Base-by-base conservation (phyloP, 2,329 filamentous ascomycete genomes). In the Ascochyta fabae region DNA sequence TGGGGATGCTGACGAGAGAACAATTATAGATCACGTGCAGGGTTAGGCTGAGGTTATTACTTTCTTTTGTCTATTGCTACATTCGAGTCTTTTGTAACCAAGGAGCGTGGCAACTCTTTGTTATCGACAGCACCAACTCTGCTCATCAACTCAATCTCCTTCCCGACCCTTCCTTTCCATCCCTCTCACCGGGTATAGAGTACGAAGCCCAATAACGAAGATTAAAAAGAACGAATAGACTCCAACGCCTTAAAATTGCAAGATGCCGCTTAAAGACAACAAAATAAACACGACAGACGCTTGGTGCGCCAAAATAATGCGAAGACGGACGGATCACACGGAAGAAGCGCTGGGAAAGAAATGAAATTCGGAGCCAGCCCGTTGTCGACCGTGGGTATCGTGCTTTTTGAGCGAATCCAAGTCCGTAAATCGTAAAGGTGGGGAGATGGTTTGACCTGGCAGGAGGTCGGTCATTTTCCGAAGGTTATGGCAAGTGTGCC, bases 331-430 rank as follows among this genome's bases (percentile, higher is more conserved):
- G 10, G 22, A 38, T 26, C 34, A 43, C 48, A 56, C 47, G 38
- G 47, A 40, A 44, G 47, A 56, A 56, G 42, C 48, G 53, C 47
- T 43, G 42, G 42, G 24, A 29, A 39, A 51, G 42, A 48, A 51
- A 6, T 39, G 19, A 39, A 19, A 19, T 53, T 53, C 54, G 60
- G 60, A 53, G 45, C 61, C 56, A 60, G 61, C 62, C 62, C 43
- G 44, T 50, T 13, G 54, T 55, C 58, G 52, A 57, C 54, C 56
- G 41, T 45, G 47, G 61, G 56, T 64, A 62, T 62, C 56, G 42
- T 62, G 54, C 56, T 59, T 46, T 12, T 54, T 48, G 26, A 56
- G 54, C 42, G 29, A 50, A 44, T 50, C 27, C 29, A 36, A 53
- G 46, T 50, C 52, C 55, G 43, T 44, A 29, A 38, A 31, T 54